Percentiles rank a stretch among this genome's conserved stretches.
These are phyloP conservation scores for Grosmannia huntii DNA, from an alignment of 2,329 filamentous ascomycete species.

Conservation along the genomic window DNA sequence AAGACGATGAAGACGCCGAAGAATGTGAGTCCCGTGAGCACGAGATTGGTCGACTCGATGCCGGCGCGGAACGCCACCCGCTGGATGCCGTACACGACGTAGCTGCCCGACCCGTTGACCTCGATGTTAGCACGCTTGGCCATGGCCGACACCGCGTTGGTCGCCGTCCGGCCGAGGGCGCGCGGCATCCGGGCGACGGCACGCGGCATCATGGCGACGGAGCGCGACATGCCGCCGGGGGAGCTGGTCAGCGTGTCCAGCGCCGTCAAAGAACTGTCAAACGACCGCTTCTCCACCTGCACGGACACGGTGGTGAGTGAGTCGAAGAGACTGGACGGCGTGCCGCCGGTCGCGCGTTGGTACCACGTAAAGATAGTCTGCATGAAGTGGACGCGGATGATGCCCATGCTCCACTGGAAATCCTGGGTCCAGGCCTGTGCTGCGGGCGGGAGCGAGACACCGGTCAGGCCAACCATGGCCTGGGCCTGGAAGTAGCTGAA, in stretches of 20 bases:
- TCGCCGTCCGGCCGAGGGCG: constrained; percentile 16
- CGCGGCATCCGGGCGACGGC: constrained; percentile 24
- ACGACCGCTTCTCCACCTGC: constrained; percentile 48
- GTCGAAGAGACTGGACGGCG: constrained; percentile 59
- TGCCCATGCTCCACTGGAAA: constrained; percentile 87
- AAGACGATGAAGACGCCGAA: constrained; percentile 66
- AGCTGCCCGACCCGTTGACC: constrained; percentile 27
- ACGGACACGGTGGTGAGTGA: constrained; percentile 58
- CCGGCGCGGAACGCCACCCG: constrained; percentile 68
- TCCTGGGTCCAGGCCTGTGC: constrained; percentile 81
- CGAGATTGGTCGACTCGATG: constrained; percentile 75
- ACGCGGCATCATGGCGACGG: constrained; percentile 26
- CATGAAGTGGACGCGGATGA: constrained; percentile 67
- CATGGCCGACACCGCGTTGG: constrained; percentile 16
- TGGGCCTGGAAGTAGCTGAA: constrained; percentile 83
- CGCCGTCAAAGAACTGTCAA: constrained; percentile 14
- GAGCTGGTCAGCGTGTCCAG: background rate
- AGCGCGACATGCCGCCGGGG: constrained; percentile 23
- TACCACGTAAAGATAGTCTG: constrained; percentile 79
- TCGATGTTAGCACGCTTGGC: constrained; percentile 42
- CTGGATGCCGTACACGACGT: constrained; percentile 58
- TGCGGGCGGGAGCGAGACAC: constrained; percentile 64
- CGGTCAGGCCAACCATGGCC: constrained; percentile 67
- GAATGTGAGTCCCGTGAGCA: constrained; percentile 72
- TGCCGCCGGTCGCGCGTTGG: constrained; percentile 71